Evolutionary conservation across 441 rosid genomes (phyloP).

Genomic region (Euphorbia schlechtendalii): DNA sequence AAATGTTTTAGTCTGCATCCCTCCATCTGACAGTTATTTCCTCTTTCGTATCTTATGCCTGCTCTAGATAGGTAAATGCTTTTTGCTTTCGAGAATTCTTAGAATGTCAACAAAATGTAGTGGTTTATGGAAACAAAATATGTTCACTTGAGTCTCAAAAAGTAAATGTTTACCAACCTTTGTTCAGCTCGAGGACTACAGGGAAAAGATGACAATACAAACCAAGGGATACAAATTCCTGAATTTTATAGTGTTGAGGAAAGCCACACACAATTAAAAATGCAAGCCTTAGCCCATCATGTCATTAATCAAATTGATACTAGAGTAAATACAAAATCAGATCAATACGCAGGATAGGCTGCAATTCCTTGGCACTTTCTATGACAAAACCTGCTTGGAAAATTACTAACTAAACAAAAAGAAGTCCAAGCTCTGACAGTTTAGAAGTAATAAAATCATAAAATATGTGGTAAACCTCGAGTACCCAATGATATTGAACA

Average conservation of each 20-base stretch:
- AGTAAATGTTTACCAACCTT: not conserved
- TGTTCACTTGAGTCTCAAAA: not conserved
- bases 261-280: not conserved
- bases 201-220: not conserved
- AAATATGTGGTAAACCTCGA: not conserved
- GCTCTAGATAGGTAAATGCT: too few species aligned
- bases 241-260: not conserved
- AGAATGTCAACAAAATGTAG: too few species aligned
- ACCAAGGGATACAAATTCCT: not conserved
- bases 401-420: not conserved
- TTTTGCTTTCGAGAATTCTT: too few species aligned
- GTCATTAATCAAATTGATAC: not conserved
- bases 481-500: constrained; percentile 20
- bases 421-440: not conserved
- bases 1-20: not conserved
- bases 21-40: not conserved
- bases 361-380: not conserved
- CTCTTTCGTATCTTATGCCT: not conserved
- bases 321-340: not conserved
- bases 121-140: not conserved
- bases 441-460: not conserved
- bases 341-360: not conserved
- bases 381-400: not conserved
- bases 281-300: not conserved
- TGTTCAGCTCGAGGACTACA: not conserved